Base-by-base conservation (phyloP, 345 rosid species). In the Camelina hispida region DNA sequence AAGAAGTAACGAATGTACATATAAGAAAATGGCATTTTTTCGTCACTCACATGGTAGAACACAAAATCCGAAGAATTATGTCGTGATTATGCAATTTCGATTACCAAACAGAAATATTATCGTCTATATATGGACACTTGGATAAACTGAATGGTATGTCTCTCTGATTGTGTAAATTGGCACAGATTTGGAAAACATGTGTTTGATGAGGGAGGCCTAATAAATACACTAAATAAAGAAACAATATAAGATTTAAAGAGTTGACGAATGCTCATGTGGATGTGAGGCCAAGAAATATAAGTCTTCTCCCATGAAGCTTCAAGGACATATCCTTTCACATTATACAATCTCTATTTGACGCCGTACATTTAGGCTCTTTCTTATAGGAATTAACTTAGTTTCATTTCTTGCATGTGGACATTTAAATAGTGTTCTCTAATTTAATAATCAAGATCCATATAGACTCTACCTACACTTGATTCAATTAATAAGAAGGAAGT, bases 281-380 rank as follows among this genome's bases (percentile, higher is more conserved):
- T 72, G 69, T 59, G 67, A 51, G 62, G 62, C 54, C 34, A 74
- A 38, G 43, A 57, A 35, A 65, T 55, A 58, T 66, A 72, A 72
- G 81, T 78, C 78, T 67, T 72, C 70, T 72, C 51, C 43, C 66
- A 85, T 79, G 88, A 85, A 86, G 81, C 91, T 85, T 86, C 89
- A 86, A 82, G 20, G 78, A 77, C 58, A 63, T 75, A 40, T 47
- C 59, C 62, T 54, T 59, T 69, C 81, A 78, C 74, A 54, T 47
- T 71, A 54, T 35, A 65, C 63, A 69, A 62, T 66, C 78, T 72
- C 69, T 67, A 53, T 53, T 78, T 67, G 69, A 65, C 76, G 79
- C 91, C 86, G 87, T 73, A 77, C 75, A 66, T 81, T 74, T 73
- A 82, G 86, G 77, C 62, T 71, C 56, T 71, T 51, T 79, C 61